Base-by-base conservation (phyloP, 2,329 filamentous ascomycete species). In the Diaporthe batatas region DNA sequence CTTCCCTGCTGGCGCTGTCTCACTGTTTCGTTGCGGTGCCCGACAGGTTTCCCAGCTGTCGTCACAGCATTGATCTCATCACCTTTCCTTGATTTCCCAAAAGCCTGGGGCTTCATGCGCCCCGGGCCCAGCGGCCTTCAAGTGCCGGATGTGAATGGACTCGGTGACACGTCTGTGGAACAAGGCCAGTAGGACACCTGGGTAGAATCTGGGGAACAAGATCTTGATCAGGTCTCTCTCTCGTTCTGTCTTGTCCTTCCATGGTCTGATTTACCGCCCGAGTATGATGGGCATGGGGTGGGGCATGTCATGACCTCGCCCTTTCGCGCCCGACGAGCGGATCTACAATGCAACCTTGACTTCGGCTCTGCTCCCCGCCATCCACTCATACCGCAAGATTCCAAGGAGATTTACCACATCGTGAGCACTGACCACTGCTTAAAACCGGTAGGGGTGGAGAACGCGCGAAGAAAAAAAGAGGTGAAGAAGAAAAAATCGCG, bases 361-460 rank as follows among this genome's bases (percentile, higher is more conserved):
- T 67, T 47, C 53, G 39, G 69, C 57, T 42, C 47, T 44, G 16
- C 68, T 54, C 55, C 68, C 68, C 54, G 55, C 18, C 39, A 16
- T 36, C 68, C 54, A 57, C 68, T 49, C 12, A 68, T 16, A 34
- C 68, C 42, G 42, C 68, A 32, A 57, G 68, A 49, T 62, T 23
- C 11, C 18, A 58, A 54, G 54, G 70, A 65, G 70, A 62, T 72
- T 34, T 29, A 59, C 53, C 36, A 51, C 10, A 68, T 68, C 39
- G 23, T 44, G 42, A 69, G 70, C 70, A 72, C 70, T 72, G 70
- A 72, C 70, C 70, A 72, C 47, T 69, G 64, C 70, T 72, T 72
- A 69, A 72, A 72, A 49, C 39, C 55, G 51, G 59, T 55, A 53
- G 55, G 44, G 10, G 36, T 65, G 42, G 34, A 58, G 51, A 55